A percentile compares a stretch with the other conserved stretches of the same genome.
These are phyloP conservation scores for Rubroboletus pulcherrimus DNA, from an alignment of 768 basidiomycete species.

Conservation along the genomic window DNA sequence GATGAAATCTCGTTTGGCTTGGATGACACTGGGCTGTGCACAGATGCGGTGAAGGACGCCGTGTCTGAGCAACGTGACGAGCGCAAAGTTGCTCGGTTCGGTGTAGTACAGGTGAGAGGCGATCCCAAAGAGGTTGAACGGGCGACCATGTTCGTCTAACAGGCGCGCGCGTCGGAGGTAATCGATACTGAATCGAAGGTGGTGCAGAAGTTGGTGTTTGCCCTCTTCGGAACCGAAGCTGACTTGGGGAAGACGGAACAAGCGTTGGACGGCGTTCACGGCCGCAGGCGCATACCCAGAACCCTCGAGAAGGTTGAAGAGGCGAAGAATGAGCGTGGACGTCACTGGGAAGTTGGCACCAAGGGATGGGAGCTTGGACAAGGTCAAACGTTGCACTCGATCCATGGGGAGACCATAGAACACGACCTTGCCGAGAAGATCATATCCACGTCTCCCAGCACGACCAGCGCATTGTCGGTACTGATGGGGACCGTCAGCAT, in stretches of 20 bases:
- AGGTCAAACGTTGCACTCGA: constrained; percentile 57
- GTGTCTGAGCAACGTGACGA: constrained; percentile 52
- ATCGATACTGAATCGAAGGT: constrained; percentile 67
- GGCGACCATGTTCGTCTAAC: constrained; percentile 50
- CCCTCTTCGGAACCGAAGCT: constrained; percentile 54
- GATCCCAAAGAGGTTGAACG: constrained; percentile 53
- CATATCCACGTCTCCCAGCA: constrained; percentile 69
- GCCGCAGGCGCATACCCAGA: constrained; percentile 50
- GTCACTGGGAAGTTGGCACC: constrained; percentile 65
- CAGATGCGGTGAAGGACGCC: constrained; percentile 61
- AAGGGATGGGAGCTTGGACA: constrained; percentile 61
- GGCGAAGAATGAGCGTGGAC: constrained; percentile 58
- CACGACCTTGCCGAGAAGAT: constrained; percentile 65
- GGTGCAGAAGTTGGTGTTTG: constrained; percentile 56
- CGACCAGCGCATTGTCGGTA: constrained; percentile 74
- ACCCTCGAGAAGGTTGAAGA: constrained; percentile 64
- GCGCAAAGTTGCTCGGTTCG: constrained; percentile 68
- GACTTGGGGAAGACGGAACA: constrained; percentile 57
- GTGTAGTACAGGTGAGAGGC: constrained; percentile 58
- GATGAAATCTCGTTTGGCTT: constrained; percentile 50
- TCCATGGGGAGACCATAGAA: constrained; percentile 68
- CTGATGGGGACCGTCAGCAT: constrained; percentile 28
- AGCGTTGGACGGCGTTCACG: constrained; percentile 44
- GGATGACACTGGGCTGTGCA: constrained; percentile 32
- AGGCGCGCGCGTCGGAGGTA: constrained; percentile 59